phyloP scores from a whole-genome alignment of 2,329 filamentous ascomycete species.

The Alternaria gansuensis region DNA sequence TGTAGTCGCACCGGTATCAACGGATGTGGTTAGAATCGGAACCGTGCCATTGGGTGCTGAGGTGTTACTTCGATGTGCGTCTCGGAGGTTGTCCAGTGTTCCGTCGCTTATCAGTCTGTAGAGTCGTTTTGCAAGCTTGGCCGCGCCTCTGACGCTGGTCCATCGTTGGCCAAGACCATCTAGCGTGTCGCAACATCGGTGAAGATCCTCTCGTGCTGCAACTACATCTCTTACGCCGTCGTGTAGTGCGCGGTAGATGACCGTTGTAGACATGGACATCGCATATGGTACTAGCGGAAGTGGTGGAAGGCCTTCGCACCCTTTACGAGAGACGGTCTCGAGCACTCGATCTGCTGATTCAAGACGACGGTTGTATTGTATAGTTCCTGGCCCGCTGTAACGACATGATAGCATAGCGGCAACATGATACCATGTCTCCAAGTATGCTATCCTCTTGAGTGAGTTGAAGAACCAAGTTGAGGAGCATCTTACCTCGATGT shows the following conservation, averaged over 20 bases:
- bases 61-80: not conserved
- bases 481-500: conserved; percentile 6
- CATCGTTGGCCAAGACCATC: conserved; percentile 5
- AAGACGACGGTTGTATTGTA: conserved; percentile 1
- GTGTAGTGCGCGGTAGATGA: conserved; percentile 11
- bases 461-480: not conserved
- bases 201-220: not conserved
- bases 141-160: conserved; percentile 11
- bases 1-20: not conserved
- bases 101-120: conserved; percentile 7
- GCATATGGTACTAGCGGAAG: conserved; percentile 11
- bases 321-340: not conserved
- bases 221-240: conserved; percentile 7
- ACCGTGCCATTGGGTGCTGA: not conserved
- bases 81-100: not conserved
- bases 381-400: conserved; percentile 8
- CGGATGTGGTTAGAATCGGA: not conserved
- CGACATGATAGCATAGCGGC: conserved; percentile 14
- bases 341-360: conserved; percentile 3
- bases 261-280: conserved; percentile 15
- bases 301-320: conserved; percentile 4
- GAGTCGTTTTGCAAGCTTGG: conserved; percentile 7
- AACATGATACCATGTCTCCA: conserved; percentile 17
- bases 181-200: conserved; percentile 4
- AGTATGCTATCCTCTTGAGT: conserved; percentile 4